Conservation (phyloP, 306 rosid species). For the Cucurbita argyrosperma region DNA sequence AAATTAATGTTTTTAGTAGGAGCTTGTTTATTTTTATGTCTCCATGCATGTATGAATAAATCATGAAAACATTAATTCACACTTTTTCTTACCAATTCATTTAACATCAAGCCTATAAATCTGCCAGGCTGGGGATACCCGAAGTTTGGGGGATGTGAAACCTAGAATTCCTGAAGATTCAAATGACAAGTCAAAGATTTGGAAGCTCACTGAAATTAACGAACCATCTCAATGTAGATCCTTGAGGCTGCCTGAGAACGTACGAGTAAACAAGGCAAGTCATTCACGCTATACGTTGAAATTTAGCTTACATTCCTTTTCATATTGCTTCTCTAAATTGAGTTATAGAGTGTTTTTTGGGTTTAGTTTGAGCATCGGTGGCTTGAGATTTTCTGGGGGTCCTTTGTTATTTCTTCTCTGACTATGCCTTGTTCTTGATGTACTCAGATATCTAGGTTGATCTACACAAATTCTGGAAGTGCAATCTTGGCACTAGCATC, state of each 20-base stretch:
- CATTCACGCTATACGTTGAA: not conserved
- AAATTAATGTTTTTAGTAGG: not conserved
- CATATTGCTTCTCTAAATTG: not conserved
- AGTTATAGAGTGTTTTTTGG: not conserved
- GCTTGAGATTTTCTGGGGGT: not conserved
- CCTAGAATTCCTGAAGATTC: slow-evolving; percentile 89
- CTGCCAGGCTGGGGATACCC: slow-evolving; percentile 72
- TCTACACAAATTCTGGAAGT: slow-evolving; percentile 84
- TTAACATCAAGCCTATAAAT: slow-evolving; percentile 9
- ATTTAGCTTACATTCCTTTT: not conserved
- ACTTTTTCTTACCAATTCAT: not conserved
- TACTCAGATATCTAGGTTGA: slow-evolving; percentile 78
- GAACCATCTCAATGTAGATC: slow-evolving; percentile 87
- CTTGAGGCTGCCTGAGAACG: slow-evolving; percentile 74
- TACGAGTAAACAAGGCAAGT: slow-evolving; percentile 61
- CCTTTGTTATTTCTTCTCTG: not conserved
- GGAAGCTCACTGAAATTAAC: slow-evolving; percentile 87
- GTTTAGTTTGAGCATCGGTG: not conserved
- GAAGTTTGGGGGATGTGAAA: slow-evolving; percentile 81
- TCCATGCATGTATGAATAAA: not conserved
- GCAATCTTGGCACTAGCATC: slow-evolving; percentile 86
- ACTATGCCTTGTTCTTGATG: slow-evolving; percentile 8
- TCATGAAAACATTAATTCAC: not conserved
- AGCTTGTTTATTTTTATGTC: not conserved
- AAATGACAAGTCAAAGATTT: slow-evolving; percentile 90